Base-by-base conservation (phyloP, 768 basidiomycete genomes). In the Hypsizygus marmoreus region DNA sequence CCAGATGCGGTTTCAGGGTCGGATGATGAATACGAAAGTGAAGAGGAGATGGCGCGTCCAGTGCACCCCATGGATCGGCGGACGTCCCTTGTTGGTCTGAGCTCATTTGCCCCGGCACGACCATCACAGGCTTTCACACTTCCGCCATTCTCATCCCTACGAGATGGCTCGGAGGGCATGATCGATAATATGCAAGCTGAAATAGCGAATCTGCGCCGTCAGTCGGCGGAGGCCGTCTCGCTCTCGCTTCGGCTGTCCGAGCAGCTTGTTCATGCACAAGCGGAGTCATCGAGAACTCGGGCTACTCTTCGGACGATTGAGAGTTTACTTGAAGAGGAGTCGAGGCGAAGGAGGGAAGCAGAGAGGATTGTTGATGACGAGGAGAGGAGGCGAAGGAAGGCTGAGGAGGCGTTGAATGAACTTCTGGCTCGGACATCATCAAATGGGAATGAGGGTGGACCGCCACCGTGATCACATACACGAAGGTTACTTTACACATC, bases 121-220 rank as follows among this genome's bases (percentile, higher is more conserved):
- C 53, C 63, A 8, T 51, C 62, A 10, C 63, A 63, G n/a, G 57
- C 67, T 6, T 66, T 68, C 35, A 62, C 64, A n/a, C 70, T 79
- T 22, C 74, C 75, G 35, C 67, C 79, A 11, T 73, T 74, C 33
- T 66, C 67, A 9, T 61, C 68, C 17, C 47, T 76, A 36, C 69
- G 61, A 33, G 64, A 68, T 47, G 55, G 54, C 22, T 50, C 66
- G 13, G 71, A 77, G 43, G 69, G 70, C 38, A 62, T 75, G 4
- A 65, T 88, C 43, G 83, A 87, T 44, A 79, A 76, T 33, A 73
- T 88, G 67, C 77, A 81, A 57, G 74, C 76, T 55, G 86, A 91
- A 65, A 75, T 88, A 59, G 75, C 73, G 7, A 74, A 63, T 29
- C 68, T 90, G 44, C 79, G 84, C 36, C 75, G 80, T 43, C 84